Conservation (phyloP, 345 rosid genomes). For the Dipteronia sinensis region DNA sequence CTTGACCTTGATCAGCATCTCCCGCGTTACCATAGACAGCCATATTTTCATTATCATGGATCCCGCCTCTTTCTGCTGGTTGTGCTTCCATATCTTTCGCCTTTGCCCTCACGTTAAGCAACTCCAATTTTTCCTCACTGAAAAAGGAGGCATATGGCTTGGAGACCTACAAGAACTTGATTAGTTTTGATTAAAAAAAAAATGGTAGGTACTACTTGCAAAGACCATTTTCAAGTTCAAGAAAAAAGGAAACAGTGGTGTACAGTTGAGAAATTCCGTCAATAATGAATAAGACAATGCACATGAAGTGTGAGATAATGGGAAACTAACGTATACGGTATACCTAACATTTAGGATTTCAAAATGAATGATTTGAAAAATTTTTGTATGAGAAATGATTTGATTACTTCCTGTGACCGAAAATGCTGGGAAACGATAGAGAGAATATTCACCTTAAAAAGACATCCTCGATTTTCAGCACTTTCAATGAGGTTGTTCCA, state of each 20-base stretch:
- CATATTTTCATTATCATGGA: constrained; percentile 26
- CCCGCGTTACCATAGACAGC: constrained; percentile 19
- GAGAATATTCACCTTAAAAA: constrained; percentile 57
- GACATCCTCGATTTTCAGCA: constrained; percentile 60
- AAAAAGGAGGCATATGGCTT: constrained; percentile 73
- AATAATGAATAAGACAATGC: background rate
- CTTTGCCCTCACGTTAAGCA: constrained; percentile 34
- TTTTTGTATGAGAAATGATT: background rate
- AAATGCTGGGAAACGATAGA: background rate
- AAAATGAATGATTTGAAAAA: background rate
- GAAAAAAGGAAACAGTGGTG: background rate
- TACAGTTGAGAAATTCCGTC: background rate
- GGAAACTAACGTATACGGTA: background rate
- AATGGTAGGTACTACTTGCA: background rate
- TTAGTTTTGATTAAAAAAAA: background rate
- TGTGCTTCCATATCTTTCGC: constrained; percentile 15
- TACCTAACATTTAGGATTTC: background rate
- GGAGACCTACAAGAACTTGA: constrained; percentile 54
- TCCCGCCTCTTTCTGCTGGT: constrained; percentile 23
- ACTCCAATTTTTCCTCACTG: constrained; percentile 58
- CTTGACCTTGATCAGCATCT: constrained; percentile 43
- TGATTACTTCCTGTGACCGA: background rate
- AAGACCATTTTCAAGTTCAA: background rate
- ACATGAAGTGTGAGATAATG: background rate
- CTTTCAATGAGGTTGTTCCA: constrained; percentile 80